Evolutionary conservation across 2,329 filamentous ascomycete genomes (phyloP).

Genomic region (Sarocladium brachiariae): DNA sequence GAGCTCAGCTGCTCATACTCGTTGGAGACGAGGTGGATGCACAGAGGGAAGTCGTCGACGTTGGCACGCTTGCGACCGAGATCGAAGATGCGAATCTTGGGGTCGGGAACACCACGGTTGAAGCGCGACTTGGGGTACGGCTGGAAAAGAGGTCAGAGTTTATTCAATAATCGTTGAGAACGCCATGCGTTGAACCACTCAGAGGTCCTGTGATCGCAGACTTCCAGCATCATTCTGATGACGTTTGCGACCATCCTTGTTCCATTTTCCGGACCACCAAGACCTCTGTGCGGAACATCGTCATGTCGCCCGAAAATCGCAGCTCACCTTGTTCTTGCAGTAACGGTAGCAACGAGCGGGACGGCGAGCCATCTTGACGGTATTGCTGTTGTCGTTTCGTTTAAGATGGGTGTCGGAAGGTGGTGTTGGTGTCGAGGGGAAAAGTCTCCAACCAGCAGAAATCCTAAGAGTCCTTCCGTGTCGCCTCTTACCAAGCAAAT

Average conservation of each 20-base stretch:
- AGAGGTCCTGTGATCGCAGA: neutral
- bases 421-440: constrained; percentile 29
- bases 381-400: constrained; percentile 36
- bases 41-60: constrained; percentile 98
- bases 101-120: constrained; percentile 95
- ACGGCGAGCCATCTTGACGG: constrained; percentile 96
- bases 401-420: constrained; percentile 19
- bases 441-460: constrained; percentile 14
- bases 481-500: too few species aligned
- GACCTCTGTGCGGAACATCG: neutral
- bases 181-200: too few species aligned
- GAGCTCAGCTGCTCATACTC: constrained; percentile 99
- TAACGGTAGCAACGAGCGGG: constrained; percentile 99
- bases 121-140: constrained; percentile 99
- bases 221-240: neutral
- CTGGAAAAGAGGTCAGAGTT: constrained; percentile 33
- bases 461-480: neutral
- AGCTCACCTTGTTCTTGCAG: constrained; percentile 99
- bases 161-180: too few species aligned
- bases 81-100: constrained; percentile 95
- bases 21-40: constrained; percentile 99
- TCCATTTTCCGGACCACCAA: neutral
- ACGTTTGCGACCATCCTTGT: neutral
- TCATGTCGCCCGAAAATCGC: neutral
- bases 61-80: constrained; percentile 96